Evolutionary conservation across 2,329 filamentous ascomycete species (phyloP).

Genomic region (Fusarium sp.): DNA sequence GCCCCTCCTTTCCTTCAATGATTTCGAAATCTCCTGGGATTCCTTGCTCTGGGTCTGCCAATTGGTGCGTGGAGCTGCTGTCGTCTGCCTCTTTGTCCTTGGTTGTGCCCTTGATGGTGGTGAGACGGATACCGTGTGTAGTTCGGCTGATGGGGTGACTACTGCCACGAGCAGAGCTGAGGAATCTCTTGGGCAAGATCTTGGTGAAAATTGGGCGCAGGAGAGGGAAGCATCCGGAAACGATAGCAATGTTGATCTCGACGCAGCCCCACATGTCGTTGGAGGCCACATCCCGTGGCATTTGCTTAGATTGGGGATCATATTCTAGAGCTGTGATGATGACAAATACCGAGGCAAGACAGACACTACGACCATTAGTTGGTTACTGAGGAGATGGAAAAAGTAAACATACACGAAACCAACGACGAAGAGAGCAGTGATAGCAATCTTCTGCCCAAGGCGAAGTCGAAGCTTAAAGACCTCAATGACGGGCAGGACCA

Average conservation of each 20-base stretch:
- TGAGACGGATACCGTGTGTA: conserved; percentile 30
- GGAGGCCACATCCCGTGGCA: conserved; percentile 36
- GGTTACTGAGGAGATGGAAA: fast-evolving
- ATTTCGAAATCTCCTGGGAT: conserved; percentile 32
- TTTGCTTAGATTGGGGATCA: conserved; percentile 34
- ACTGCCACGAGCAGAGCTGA: conserved; percentile 40
- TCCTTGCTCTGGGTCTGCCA: conserved; percentile 36
- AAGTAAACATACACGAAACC: conserved; percentile 46
- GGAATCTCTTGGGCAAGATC: conserved; percentile 40
- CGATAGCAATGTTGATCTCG: conserved; percentile 43
- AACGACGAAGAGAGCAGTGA: conserved; percentile 48
- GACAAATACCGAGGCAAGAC: conserved; percentile 37
- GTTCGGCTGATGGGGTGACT: conserved; percentile 42
- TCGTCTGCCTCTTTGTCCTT: conserved; percentile 42
- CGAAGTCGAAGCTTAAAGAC: conserved; percentile 49
- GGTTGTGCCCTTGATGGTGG: conserved; percentile 36
- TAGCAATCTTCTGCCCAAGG: conserved; percentile 47
- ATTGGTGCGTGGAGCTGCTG: conserved; percentile 42
- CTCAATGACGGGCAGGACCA: conserved; percentile 50
- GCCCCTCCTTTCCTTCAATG: conserved; percentile 9
- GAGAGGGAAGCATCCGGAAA: conserved; percentile 44
- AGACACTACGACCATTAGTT: conserved; percentile 31
- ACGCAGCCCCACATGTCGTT: conserved; percentile 40
- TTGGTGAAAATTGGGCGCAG: conserved; percentile 42
- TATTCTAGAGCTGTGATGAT: conserved; percentile 34